Evolutionary conservation across 441 rosid genomes (phyloP).

Genomic region (Omphalea diandra): DNA sequence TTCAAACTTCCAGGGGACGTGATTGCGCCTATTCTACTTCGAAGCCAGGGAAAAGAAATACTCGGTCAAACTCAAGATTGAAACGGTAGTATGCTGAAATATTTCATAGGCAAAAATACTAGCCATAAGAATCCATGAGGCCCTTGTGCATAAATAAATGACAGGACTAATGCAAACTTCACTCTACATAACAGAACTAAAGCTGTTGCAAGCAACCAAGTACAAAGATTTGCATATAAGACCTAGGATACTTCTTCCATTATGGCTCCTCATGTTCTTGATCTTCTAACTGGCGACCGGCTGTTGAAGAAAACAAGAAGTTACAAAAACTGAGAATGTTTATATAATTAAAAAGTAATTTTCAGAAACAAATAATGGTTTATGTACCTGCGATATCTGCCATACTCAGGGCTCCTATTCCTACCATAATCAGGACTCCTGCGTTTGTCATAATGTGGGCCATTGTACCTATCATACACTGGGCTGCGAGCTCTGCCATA

Average conservation of each 20-base stretch:
- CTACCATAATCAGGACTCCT: constrained; percentile 57
- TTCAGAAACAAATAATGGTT: not conserved
- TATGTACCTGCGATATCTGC: constrained; percentile 61
- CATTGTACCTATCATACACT: constrained; percentile 47
- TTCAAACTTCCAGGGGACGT: too few species aligned
- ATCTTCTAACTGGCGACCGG: constrained; percentile 58
- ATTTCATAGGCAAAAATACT: not conserved
- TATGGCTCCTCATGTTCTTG: constrained; percentile 39
- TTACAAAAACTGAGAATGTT: not conserved
- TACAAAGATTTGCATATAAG: not conserved
- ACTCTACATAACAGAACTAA: constrained; percentile 11
- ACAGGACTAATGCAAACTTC: not conserved
- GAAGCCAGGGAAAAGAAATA: too few species aligned
- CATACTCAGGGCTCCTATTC: constrained; percentile 50
- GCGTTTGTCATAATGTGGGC: constrained; percentile 42
- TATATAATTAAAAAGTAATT: too few species aligned
- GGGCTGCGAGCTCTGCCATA: constrained; percentile 68
- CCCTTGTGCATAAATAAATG: not conserved
- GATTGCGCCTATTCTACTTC: too few species aligned
- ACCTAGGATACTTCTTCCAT: constrained; percentile 10
- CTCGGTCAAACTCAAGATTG: too few species aligned
- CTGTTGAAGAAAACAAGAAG: constrained; percentile 33
- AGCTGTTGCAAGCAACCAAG: constrained; percentile 14
- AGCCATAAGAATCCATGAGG: not conserved
- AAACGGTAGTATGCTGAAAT: too few species aligned